phyloP scores from a whole-genome alignment of 352 stramenopile genomes.

The Pythium phragmitis region DNA sequence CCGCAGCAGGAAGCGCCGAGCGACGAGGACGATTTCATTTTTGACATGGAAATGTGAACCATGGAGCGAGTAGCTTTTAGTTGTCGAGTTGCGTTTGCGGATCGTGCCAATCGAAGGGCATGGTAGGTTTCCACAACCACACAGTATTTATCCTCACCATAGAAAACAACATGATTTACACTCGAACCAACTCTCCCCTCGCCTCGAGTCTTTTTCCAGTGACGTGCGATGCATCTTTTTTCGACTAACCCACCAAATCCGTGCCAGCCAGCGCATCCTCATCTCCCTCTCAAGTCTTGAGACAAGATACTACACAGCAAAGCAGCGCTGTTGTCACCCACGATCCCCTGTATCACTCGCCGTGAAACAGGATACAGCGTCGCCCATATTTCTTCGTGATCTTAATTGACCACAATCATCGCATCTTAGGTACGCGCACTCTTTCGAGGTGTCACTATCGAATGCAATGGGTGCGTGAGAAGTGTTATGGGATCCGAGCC shows the following conservation, averaged over 20 bases:
- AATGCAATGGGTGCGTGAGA: background rate
- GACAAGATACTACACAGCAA: background rate
- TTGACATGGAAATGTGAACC: conserved; percentile 65
- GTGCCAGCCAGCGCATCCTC: background rate
- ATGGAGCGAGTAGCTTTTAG: background rate
- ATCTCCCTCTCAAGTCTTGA: background rate
- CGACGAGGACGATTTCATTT: conserved; percentile 58
- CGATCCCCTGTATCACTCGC: background rate
- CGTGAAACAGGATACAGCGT: background rate
- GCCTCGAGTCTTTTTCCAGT: too few relatives aligned
- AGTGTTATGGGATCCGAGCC: conserved; percentile 3
- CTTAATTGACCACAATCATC: background rate
- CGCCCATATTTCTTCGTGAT: background rate
- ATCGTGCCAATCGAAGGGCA: background rate
- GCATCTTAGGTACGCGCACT: background rate
- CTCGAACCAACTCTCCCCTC: too few relatives aligned
- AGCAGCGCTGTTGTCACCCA: background rate
- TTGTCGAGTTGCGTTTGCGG: conserved; percentile 3
- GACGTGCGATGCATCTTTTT: background rate
- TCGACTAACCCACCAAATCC: background rate
- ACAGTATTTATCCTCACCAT: conserved; percentile 10
- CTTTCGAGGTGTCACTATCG: background rate
- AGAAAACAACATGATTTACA: background rate
- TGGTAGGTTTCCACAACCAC: background rate
- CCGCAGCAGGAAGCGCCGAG: conserved; percentile 10